Percentiles rank a stretch among this genome's conserved stretches.
phyloP scores from a whole-genome alignment of 2,329 filamentous ascomycete species.

The Chalara sp. region DNA sequence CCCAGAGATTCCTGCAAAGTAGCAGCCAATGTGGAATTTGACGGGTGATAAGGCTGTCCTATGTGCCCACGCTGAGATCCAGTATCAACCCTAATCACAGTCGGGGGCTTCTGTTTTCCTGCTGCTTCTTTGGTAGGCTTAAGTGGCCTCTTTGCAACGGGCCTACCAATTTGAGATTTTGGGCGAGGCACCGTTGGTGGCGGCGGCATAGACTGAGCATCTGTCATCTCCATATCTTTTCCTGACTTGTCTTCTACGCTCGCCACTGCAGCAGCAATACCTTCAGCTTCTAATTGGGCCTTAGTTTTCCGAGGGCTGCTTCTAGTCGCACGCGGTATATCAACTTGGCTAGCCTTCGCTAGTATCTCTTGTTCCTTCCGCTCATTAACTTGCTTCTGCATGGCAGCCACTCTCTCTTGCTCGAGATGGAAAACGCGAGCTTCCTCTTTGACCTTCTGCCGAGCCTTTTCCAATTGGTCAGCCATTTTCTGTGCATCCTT shows the following conservation, averaged over 20 bases:
- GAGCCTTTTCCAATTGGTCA: constrained; percentile 58
- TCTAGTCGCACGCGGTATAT: constrained; percentile 37
- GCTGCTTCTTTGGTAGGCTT: constrained; percentile 55
- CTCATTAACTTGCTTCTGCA: constrained; percentile 46
- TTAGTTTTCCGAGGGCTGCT: constrained; percentile 47
- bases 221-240: constrained; percentile 47
- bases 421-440: constrained; percentile 52
- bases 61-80: constrained; percentile 55
- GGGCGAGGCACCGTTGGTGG: constrained; percentile 48
- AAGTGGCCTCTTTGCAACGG: constrained; percentile 47
- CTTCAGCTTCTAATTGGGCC: constrained; percentile 27
- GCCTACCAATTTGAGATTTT: constrained; percentile 40
- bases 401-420: constrained; percentile 44
- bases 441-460: constrained; percentile 65
- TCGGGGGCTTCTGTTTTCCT: constrained; percentile 57
- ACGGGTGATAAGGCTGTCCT: constrained; percentile 46
- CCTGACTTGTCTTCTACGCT: constrained; percentile 30
- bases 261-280: constrained; percentile 22
- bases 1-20: constrained; percentile 49
- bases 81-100: constrained; percentile 65
- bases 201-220: constrained; percentile 51
- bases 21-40: constrained; percentile 50
- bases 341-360: constrained; percentile 24
- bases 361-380: constrained; percentile 47
- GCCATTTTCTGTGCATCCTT: constrained; percentile 56